Evolutionary conservation across 2,329 filamentous ascomycete genomes (phyloP).

Genomic region (Fusarium sp.): DNA sequence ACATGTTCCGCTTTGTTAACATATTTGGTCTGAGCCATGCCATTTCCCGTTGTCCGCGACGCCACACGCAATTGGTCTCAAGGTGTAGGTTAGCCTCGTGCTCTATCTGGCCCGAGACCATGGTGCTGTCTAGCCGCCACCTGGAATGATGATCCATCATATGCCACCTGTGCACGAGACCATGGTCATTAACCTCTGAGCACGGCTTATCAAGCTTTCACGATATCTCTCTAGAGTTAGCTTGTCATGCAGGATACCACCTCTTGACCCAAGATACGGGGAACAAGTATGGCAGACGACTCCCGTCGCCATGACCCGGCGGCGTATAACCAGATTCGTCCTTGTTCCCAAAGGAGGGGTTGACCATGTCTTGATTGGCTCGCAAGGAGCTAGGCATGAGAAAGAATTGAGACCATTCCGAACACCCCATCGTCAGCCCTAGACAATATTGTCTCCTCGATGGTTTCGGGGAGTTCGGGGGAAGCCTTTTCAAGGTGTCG

Average conservation of each 20-base stretch:
- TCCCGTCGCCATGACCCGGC: not conserved
- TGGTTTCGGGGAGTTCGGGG: slow-evolving; percentile 14
- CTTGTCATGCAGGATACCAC: not conserved
- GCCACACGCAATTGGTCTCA: slow-evolving; percentile 1
- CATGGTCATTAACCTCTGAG: not conserved
- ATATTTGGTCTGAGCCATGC: not conserved
- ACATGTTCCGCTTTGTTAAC: not conserved
- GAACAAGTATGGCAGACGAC: not conserved
- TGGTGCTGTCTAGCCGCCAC: slow-evolving; percentile 4
- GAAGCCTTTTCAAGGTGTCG: not conserved
- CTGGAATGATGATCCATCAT: slow-evolving; percentile 4
- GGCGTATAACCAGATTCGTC: not conserved
- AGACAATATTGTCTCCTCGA: slow-evolving; percentile 3
- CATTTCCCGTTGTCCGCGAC: not conserved
- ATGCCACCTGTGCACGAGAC: slow-evolving; percentile 2
- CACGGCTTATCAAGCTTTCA: slow-evolving; percentile 5
- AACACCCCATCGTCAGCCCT: not conserved
- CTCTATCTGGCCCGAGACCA: not conserved
- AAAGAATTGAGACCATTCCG: not conserved
- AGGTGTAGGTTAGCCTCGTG: not conserved
- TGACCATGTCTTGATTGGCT: slow-evolving; percentile 1
- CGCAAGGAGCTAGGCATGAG: not conserved
- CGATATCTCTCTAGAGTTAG: not conserved
- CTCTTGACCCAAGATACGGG: not conserved
- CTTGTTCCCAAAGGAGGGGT: slow-evolving; percentile 17